phyloP scores from a whole-genome alignment of 345 rosid species.

The Passiflora organensis region DNA sequence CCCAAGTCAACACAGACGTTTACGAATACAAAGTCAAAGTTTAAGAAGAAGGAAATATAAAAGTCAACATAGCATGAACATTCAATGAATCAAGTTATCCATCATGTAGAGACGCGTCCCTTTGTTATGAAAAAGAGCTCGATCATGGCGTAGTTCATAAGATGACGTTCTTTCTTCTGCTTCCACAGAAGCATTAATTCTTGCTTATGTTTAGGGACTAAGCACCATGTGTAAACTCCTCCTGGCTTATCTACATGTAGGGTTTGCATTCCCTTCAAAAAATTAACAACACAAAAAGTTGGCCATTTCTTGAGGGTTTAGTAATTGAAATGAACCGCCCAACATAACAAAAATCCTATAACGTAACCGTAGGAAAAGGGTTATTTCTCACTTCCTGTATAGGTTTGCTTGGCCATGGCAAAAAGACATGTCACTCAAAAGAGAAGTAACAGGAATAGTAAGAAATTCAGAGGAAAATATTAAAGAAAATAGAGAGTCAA shows the following conservation, averaged over 20 bases:
- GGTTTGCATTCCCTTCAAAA: too few relatives aligned
- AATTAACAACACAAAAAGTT: too few relatives aligned
- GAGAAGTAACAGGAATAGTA: slow-evolving; percentile 23
- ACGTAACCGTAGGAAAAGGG: slow-evolving; percentile 42
- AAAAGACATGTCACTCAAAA: slow-evolving; percentile 25
- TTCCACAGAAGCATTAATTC: background rate
- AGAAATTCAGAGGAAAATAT: background rate
- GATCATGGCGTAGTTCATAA: too few relatives aligned
- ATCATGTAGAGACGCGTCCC: background rate
- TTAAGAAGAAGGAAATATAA: background rate
- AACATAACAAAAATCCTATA: slow-evolving; percentile 10
- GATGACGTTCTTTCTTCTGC: background rate
- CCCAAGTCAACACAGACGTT: background rate
- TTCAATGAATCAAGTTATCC: slow-evolving; percentile 3
- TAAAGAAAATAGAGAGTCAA: background rate
- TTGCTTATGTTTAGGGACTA: background rate
- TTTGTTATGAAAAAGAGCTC: background rate
- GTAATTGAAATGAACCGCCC: slow-evolving; percentile 47
- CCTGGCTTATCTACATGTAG: background rate
- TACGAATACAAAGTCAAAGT: background rate
- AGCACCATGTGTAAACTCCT: too few relatives aligned
- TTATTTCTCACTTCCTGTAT: slow-evolving; percentile 1
- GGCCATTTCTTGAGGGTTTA: slow-evolving; percentile 31
- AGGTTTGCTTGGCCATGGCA: slow-evolving; percentile 16
- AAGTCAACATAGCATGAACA: background rate